A percentile compares a stretch with the other conserved stretches of the same genome.
These are phyloP conservation scores for Cucumis sativus DNA, from an alignment of 306 rosid genomes.

Conservation along the genomic window Cucumber_9930_V3 NC_026659.2:20841501-20842000, in stretches of 20 bases:
- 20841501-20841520: background rate
- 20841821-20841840: background rate
- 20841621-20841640: background rate
- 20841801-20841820: constrained; percentile 16
- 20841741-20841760: constrained; percentile 71
- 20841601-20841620: background rate
- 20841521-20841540: constrained; percentile 34
- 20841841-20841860: background rate
- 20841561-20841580: constrained; percentile 10
- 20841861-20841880: background rate
- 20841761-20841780: constrained; percentile 15
- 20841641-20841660: background rate
- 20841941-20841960: constrained; percentile 32
- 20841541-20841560: background rate
- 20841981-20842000: constrained; percentile 11
- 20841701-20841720: background rate
- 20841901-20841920: constrained; percentile 27
- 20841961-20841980: constrained; percentile 33
- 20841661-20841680: constrained; percentile 2
- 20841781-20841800: constrained; percentile 22
- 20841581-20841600: background rate
- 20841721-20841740: background rate
- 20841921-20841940: constrained; percentile 36
- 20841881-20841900: background rate
- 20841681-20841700: background rate